These are phyloP conservation scores for Trametes coccinea DNA, from an alignment of 768 basidiomycete species.

Conservation along the genomic window DNA sequence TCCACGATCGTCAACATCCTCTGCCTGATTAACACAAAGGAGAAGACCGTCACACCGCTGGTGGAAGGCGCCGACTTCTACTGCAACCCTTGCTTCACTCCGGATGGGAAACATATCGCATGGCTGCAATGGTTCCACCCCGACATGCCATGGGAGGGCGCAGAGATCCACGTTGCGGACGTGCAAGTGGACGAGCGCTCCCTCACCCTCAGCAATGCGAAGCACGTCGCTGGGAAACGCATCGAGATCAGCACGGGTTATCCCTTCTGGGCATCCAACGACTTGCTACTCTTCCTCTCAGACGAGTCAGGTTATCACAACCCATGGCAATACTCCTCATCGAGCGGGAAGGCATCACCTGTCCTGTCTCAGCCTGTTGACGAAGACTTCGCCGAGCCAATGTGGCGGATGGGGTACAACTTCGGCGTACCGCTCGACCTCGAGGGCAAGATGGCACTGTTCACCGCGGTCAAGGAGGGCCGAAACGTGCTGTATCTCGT, in stretches of 20 bases:
- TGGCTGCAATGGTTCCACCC: slow-evolving; percentile 74
- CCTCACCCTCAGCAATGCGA: slow-evolving; percentile 39
- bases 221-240: slow-evolving; percentile 52
- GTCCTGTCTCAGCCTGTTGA: slow-evolving; percentile 44
- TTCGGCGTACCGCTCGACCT: slow-evolving; percentile 49
- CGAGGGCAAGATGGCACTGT: slow-evolving; percentile 32
- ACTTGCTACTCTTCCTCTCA: slow-evolving; percentile 59
- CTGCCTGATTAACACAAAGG: slow-evolving; percentile 51
- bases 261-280: slow-evolving; percentile 59
- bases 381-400: slow-evolving; percentile 58
- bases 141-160: slow-evolving; percentile 73
- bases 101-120: slow-evolving; percentile 55
- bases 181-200: slow-evolving; percentile 32
- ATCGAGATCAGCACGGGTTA: slow-evolving; percentile 55
- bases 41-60: slow-evolving; percentile 47
- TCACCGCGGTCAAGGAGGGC: slow-evolving; percentile 37
- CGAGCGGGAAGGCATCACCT: slow-evolving; percentile 35
- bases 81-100: slow-evolving; percentile 56
- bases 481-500: slow-evolving; percentile 38
- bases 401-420: slow-evolving; percentile 54
- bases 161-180: slow-evolving; percentile 54
- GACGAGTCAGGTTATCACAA: slow-evolving; percentile 70
- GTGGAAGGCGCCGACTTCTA: slow-evolving; percentile 73
- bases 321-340: slow-evolving; percentile 55
- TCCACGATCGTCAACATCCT: slow-evolving; percentile 57